phyloP scores from a whole-genome alignment of 805 yeast species.

The Grigorovia transvaalensis region DNA sequence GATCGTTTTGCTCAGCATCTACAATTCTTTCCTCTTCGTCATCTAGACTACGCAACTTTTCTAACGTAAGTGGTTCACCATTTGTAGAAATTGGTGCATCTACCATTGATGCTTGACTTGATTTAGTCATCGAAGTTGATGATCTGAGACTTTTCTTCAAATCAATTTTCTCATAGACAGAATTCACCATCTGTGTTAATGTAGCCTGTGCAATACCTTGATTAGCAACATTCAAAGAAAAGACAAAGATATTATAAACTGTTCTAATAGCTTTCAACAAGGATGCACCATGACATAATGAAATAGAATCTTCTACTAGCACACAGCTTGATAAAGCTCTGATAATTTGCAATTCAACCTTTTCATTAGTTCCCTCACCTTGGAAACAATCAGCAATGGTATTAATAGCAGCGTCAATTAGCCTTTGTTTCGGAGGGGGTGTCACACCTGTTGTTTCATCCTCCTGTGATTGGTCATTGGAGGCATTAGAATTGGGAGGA shows the following conservation, averaged over 20 bases:
- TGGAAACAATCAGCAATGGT: slow-evolving; percentile 78
- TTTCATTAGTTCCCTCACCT: slow-evolving; percentile 86
- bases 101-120: slow-evolving; percentile 16
- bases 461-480: slow-evolving; percentile 21
- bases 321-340: slow-evolving; percentile 86
- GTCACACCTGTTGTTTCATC: slow-evolving; percentile 32
- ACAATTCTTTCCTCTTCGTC: slow-evolving; percentile 48
- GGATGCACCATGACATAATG: slow-evolving; percentile 72
- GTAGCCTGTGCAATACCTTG: slow-evolving; percentile 95
- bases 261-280: slow-evolving; percentile 85
- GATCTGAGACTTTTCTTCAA: slow-evolving; percentile 11
- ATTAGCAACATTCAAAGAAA: slow-evolving; percentile 69
- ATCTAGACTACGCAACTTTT: slow-evolving; percentile 46
- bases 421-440: slow-evolving; percentile 42
- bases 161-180: slow-evolving; percentile 62
- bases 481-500: slow-evolving; percentile 31
- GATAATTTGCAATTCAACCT: slow-evolving; percentile 83
- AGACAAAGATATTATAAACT: slow-evolving; percentile 82
- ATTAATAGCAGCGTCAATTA: slow-evolving; percentile 75
- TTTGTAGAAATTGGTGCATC: slow-evolving; percentile 17
- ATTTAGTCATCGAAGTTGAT: slow-evolving; percentile 1
- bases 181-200: slow-evolving; percentile 78
- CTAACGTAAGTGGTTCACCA: slow-evolving; percentile 40
- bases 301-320: slow-evolving; percentile 66
- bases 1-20: slow-evolving; percentile 28